Conservation (phyloP, 495 filamentous ascomycete species). For the Neurospora sp. region DNA sequence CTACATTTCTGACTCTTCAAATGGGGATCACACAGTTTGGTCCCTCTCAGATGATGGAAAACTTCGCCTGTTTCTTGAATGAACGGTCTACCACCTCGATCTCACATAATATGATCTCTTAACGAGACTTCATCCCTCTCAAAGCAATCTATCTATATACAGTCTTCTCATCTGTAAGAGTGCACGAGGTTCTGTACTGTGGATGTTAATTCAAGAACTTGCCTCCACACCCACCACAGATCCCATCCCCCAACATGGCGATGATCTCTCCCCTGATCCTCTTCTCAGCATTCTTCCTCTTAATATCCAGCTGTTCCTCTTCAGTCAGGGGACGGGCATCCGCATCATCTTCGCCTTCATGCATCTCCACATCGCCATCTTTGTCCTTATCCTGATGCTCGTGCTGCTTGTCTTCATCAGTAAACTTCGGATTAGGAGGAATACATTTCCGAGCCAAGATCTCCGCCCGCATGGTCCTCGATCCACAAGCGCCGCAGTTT, state of each 20-base stretch:
- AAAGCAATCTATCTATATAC: background rate
- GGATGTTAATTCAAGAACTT: conserved; percentile 30
- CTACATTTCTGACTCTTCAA: background rate
- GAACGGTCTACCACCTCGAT: background rate
- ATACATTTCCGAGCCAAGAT: conserved; percentile 9
- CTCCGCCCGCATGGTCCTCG: conserved; percentile 27
- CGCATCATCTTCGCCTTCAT: background rate
- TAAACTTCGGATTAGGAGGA: background rate
- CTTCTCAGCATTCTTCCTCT: conserved; percentile 11
- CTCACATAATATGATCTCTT: background rate
- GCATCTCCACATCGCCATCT: background rate
- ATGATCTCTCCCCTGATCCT: conserved; percentile 13
- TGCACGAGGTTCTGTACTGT: background rate
- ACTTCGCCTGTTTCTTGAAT: background rate
- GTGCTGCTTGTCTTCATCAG: background rate
- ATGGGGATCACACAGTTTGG: background rate
- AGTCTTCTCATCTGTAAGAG: background rate
- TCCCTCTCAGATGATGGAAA: background rate
- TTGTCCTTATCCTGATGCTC: background rate
- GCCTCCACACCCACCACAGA: conserved; percentile 36
- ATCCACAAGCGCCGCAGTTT: conserved; percentile 33
- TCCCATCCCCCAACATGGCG: conserved; percentile 20
- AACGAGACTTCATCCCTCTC: background rate
- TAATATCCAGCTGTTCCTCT: conserved; percentile 7
- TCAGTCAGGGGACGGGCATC: background rate